Conservation (phyloP, 768 basidiomycete genomes). For the Agaricus subrufescens region DNA sequence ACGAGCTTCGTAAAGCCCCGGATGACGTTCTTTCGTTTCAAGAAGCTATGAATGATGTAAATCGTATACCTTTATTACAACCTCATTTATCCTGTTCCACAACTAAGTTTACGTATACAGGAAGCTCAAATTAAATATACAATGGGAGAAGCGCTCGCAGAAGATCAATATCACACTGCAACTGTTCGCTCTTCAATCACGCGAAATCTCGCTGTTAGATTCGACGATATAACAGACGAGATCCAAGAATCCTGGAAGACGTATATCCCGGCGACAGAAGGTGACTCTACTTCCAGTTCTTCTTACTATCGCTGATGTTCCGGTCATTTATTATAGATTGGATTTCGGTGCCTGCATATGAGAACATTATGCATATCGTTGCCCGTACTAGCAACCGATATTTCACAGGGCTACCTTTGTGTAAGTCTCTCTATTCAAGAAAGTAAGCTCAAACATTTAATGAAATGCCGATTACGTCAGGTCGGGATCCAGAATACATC, state of each 20-base stretch:
- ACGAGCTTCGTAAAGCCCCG: slow-evolving; percentile 35
- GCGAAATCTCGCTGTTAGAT: slow-evolving; percentile 31
- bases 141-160: slow-evolving; percentile 24
- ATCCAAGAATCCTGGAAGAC: slow-evolving; percentile 34
- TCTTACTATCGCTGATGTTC: neutral
- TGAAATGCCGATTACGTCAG: slow-evolving; percentile 1
- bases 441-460: neutral
- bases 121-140: slow-evolving; percentile 30
- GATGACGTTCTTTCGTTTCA: slow-evolving; percentile 31
- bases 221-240: slow-evolving; percentile 42
- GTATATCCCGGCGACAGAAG: slow-evolving; percentile 25
- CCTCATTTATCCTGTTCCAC: neutral
- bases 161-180: slow-evolving; percentile 27
- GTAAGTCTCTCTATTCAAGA: slow-evolving; percentile 22
- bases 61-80: neutral
- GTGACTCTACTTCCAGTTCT: slow-evolving; percentile 11
- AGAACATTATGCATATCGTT: slow-evolving; percentile 27
- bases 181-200: slow-evolving; percentile 28
- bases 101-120: slow-evolving; percentile 17
- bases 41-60: slow-evolving; percentile 27
- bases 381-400: slow-evolving; percentile 36
- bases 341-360: slow-evolving; percentile 24
- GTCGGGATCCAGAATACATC: slow-evolving; percentile 19
- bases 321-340: slow-evolving; percentile 26
- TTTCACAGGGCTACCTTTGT: slow-evolving; percentile 44